These are phyloP conservation scores for Biscogniauxia mediterranea DNA, from an alignment of 2,329 filamentous ascomycete species.

Conservation along the genomic window DNA sequence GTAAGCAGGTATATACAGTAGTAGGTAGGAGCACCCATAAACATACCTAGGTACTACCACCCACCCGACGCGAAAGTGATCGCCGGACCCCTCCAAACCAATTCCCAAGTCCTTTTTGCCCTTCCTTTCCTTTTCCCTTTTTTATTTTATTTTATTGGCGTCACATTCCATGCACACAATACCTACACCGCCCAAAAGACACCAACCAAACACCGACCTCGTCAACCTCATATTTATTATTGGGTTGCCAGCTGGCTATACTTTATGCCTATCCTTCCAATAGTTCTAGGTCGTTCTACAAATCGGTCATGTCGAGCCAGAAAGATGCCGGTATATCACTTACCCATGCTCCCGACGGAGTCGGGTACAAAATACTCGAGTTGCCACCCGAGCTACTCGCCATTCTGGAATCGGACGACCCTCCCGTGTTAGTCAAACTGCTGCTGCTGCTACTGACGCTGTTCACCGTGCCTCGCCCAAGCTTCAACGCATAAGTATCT, in stretches of 20 bases:
- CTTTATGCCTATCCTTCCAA: background rate
- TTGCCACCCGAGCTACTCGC: conserved; percentile 57
- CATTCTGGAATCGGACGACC: conserved; percentile 51
- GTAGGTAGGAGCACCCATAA: background rate
- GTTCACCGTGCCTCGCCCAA: background rate
- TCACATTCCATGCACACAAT: background rate
- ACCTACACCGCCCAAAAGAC: background rate
- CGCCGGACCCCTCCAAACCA: background rate
- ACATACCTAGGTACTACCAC: too few relatives aligned
- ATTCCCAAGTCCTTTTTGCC: background rate
- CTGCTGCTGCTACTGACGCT: background rate
- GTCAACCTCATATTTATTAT: background rate
- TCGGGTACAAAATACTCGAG: conserved; percentile 60
- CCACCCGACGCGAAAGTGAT: background rate
- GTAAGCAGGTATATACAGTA: background rate
- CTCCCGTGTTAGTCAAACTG: conserved; percentile 47
- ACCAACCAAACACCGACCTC: background rate
- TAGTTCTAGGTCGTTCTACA: background rate
- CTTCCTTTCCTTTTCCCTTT: too few relatives aligned
- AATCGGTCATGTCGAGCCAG: conserved; percentile 45
- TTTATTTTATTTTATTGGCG: background rate
- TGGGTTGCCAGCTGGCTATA: background rate
- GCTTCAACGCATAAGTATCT: background rate
- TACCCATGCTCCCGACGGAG: conserved; percentile 45
- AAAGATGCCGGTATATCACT: conserved; percentile 47